phyloP scores from a whole-genome alignment of 805 yeast genomes.

The Lipomyces yamadae region DNA sequence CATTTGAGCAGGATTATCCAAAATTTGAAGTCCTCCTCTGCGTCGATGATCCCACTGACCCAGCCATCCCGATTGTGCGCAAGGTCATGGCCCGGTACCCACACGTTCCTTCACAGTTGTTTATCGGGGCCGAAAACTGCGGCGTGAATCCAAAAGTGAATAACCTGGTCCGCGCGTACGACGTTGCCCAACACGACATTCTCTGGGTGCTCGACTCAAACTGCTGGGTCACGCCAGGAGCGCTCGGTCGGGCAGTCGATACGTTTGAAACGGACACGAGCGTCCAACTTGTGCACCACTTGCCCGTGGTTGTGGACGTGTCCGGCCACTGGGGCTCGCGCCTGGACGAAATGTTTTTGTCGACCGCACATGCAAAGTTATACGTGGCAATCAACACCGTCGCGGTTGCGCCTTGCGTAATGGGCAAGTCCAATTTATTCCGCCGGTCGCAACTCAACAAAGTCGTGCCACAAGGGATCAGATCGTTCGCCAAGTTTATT shows the following conservation, averaged over 20 bases:
- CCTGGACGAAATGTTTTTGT: slow-evolving; percentile 82
- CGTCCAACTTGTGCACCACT: slow-evolving; percentile 77
- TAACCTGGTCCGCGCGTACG: slow-evolving; percentile 81
- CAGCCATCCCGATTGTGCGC: slow-evolving; percentile 63
- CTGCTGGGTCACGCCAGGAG: slow-evolving; percentile 73
- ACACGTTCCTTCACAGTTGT: slow-evolving; percentile 59
- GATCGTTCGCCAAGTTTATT: slow-evolving; percentile 76
- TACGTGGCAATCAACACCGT: slow-evolving; percentile 76
- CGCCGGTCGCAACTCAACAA: slow-evolving; percentile 61
- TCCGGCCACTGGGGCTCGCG: slow-evolving; percentile 64
- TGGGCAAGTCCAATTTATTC: slow-evolving; percentile 85
- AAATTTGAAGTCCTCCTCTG: slow-evolving; percentile 76
- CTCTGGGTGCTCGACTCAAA: slow-evolving; percentile 87
- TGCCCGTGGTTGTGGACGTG: slow-evolving; percentile 57
- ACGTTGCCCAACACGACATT: slow-evolving; percentile 68
- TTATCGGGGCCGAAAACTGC: slow-evolving; percentile 54
- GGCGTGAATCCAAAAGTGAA: slow-evolving; percentile 93
- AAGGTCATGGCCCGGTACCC: slow-evolving; percentile 59
- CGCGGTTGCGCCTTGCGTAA: slow-evolving; percentile 84
- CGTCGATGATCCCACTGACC: slow-evolving; percentile 66
- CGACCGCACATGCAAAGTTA: slow-evolving; percentile 84
- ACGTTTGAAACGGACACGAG: slow-evolving; percentile 46
- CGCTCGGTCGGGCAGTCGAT: slow-evolving; percentile 66
- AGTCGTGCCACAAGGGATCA: slow-evolving; percentile 54
- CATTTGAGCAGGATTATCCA: slow-evolving; percentile 73